Conservation (phyloP, 176 grass and related monocot species). For the Tillandsia fasciculata region DNA sequence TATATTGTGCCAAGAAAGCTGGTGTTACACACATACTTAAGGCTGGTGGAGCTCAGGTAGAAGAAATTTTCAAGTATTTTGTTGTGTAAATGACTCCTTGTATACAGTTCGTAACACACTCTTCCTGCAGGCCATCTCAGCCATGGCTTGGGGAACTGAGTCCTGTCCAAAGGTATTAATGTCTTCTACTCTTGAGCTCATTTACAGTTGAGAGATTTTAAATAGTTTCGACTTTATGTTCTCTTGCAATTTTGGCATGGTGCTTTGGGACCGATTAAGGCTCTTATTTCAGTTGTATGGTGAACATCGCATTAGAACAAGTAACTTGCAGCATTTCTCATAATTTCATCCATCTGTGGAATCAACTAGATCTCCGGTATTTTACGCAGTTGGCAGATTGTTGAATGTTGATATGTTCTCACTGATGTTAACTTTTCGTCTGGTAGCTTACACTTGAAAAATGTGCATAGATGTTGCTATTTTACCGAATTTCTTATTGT, state of each 20-base stretch:
- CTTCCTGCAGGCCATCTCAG: conserved; percentile 63
- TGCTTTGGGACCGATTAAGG: background rate
- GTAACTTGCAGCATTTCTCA: background rate
- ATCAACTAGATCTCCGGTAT: background rate
- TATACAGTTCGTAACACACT: conserved; percentile 16
- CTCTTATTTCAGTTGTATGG: background rate
- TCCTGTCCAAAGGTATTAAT: conserved; percentile 78
- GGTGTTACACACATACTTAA: conserved; percentile 94
- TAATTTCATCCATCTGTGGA: background rate
- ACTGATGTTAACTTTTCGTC: too few species aligned
- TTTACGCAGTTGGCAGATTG: background rate
- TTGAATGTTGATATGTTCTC: background rate
- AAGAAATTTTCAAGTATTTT: conserved; percentile 3
- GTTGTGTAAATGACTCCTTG: background rate
- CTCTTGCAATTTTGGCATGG: background rate
- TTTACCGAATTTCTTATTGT: too few species aligned
- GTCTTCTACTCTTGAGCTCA: too few species aligned
- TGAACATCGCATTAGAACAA: background rate
- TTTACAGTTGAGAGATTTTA: too few species aligned
- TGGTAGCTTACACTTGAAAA: too few species aligned
- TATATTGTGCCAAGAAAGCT: conserved; percentile 96
- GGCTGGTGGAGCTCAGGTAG: conserved; percentile 90
- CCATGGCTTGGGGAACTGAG: conserved; percentile 88
- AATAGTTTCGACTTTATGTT: background rate
- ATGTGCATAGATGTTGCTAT: too few species aligned